phyloP scores from a whole-genome alignment of 768 basidiomycete species.

The Rhizopogon sp. region DNA sequence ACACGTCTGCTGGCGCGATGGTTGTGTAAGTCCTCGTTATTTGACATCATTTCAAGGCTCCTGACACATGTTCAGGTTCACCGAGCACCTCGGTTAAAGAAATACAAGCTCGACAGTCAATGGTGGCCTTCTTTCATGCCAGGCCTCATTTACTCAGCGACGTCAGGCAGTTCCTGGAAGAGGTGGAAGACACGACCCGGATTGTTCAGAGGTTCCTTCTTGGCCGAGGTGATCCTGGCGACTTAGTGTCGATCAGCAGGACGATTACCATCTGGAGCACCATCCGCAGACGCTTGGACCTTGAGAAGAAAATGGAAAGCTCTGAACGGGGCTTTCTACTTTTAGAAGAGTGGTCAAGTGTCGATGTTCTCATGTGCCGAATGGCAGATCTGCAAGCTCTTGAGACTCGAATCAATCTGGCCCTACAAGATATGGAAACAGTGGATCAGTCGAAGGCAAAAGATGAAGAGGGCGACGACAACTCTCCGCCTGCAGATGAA shows the following conservation, averaged over 20 bases:
- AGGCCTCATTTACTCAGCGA: constrained; percentile 64
- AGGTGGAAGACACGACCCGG: constrained; percentile 66
- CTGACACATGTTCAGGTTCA: constrained; percentile 50
- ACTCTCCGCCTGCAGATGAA: constrained; percentile 10
- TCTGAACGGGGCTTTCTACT: constrained; percentile 17
- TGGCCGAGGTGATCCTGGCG: constrained; percentile 59
- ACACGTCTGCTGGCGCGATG: constrained; percentile 69
- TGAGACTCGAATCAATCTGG: constrained; percentile 49
- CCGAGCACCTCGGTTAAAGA: constrained; percentile 74
- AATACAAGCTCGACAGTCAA: constrained; percentile 69
- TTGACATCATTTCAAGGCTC: constrained; percentile 1
- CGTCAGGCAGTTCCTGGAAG: constrained; percentile 46
- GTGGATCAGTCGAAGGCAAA: constrained; percentile 7
- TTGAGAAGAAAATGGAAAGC: constrained; percentile 53
- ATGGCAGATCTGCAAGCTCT: constrained; percentile 49
- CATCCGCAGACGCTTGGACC: constrained; percentile 44
- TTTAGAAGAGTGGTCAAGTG: constrained; percentile 47
- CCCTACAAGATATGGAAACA: constrained; percentile 32
- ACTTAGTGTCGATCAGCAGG: constrained; percentile 58
- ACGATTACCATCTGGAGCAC: constrained; percentile 58
- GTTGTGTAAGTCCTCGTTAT: constrained; percentile 54
- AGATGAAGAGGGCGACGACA: constrained; percentile 20
- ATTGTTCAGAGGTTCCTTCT: constrained; percentile 74
- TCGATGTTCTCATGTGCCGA: constrained; percentile 49
- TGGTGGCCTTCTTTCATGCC: constrained; percentile 66